These are phyloP conservation scores for Candida broadrunensis DNA, from an alignment of 805 yeast genomes.

Conservation along the genomic window DNA sequence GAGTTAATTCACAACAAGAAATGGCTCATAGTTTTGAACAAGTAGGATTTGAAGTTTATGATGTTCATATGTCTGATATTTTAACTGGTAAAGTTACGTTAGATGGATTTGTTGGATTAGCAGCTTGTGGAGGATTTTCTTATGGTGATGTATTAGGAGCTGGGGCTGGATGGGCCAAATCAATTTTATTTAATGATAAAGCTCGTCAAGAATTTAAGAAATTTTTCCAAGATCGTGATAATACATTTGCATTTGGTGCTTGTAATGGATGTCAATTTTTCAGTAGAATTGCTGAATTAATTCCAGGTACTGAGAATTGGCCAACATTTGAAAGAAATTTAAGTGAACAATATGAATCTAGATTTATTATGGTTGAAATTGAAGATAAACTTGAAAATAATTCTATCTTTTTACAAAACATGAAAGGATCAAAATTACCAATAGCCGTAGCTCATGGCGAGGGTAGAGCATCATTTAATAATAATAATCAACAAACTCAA, in stretches of 20 bases:
- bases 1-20: slow-evolving; percentile 96
- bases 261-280: slow-evolving; percentile 98
- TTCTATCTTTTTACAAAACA: slow-evolving; percentile 74
- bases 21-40: slow-evolving; percentile 96
- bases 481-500: slow-evolving; percentile 36
- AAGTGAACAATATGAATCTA: slow-evolving; percentile 95
- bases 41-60: slow-evolving; percentile 92
- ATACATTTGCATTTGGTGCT: slow-evolving; percentile 96
- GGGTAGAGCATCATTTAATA: slow-evolving; percentile 78
- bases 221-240: slow-evolving; percentile 82
- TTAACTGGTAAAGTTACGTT: slow-evolving; percentile 68
- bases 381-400: slow-evolving; percentile 47
- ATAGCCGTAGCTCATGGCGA: slow-evolving; percentile 99
- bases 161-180: slow-evolving; percentile 98
- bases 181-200: slow-evolving; percentile 78
- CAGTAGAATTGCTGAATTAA: slow-evolving; percentile 76
- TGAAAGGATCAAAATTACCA: slow-evolving; percentile 93
- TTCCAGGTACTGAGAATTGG: slow-evolving; percentile 95
- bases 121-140: slow-evolving; percentile 99
- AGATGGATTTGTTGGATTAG: slow-evolving; percentile 83
- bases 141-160: slow-evolving; percentile 99
- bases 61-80: slow-evolving; percentile 95
- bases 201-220: slow-evolving; percentile 72
- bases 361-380: slow-evolving; percentile 86
- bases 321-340: slow-evolving; percentile 89